Conservation (phyloP, 345 rosid species). For the Hevea brasiliensis region DNA sequence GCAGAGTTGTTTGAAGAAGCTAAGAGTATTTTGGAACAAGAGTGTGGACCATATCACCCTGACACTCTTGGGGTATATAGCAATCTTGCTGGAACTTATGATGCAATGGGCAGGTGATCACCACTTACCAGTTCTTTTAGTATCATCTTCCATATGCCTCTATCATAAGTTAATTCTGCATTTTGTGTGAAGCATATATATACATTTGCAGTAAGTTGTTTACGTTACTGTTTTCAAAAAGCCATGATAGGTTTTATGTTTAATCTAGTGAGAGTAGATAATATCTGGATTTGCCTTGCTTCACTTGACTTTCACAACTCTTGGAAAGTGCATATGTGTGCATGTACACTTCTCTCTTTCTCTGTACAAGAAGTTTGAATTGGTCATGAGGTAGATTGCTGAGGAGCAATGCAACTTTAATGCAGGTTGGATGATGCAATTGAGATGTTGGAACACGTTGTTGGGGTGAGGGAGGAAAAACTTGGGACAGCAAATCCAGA, state of each 20-base stretch:
- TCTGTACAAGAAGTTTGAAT: neutral
- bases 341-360: neutral
- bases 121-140: neutral
- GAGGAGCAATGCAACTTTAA: conserved; percentile 15
- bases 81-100: conserved; percentile 94
- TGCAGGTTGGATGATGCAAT: conserved; percentile 88
- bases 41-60: conserved; percentile 84
- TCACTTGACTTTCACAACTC: neutral
- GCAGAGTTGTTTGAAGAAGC: conserved; percentile 92
- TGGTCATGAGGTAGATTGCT: neutral
- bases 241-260: neutral
- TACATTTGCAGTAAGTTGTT: neutral
- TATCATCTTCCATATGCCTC: neutral
- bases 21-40: conserved; percentile 69
- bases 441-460: conserved; percentile 62
- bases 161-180: neutral
- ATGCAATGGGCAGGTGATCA: conserved; percentile 93
- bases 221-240: neutral
- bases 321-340: neutral
- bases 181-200: neutral
- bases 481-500: conserved; percentile 91
- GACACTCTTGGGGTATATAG: conserved; percentile 88
- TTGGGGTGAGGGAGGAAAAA: conserved; percentile 76
- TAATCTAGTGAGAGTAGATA: too few species aligned
- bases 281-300: neutral